Base-by-base conservation (phyloP, 148 eudicot genomes). In the Agrostemma githago region DNA sequence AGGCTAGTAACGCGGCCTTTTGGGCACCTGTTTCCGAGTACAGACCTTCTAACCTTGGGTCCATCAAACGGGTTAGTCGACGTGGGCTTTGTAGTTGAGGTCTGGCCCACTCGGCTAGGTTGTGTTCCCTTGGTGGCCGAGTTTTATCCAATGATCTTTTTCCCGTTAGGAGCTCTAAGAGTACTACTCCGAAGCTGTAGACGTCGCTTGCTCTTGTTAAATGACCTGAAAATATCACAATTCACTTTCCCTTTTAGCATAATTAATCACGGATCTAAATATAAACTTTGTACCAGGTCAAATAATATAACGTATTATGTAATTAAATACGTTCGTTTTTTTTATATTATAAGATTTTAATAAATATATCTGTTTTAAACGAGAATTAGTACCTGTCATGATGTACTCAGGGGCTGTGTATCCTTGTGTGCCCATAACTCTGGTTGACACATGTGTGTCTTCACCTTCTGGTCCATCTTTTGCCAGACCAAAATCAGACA, bases 161-260 rank as follows among this genome's bases (percentile, higher is more conserved):
- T 8, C 98, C 98, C 0, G 97, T 92, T 69, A 95, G 57, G 1
- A 95, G 90, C 82, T 95, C 98, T 9, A 95, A 43, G 0, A 95
- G 86, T 6, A 95, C 87, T 0, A 95, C 98, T 65, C 98, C 98
- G 5, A 87, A 95, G 76, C 98, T 92, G 75, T 95, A 95, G 4
- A 95, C 98, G 77, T 95, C 98, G 19, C 98, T 92, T 8, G 96
- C 93, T 7, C 92, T 81, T n/a, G 97, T 92, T 60, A 95, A 79
- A 69, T 95, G 97, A 70, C 98, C 98, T 90, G 82, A 19, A 34
- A 26, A 12, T 3, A 3, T 19, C 12, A 48, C 6, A 15, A 0
- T 43, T 43, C 6, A 43, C 8, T 43, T 43, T 43, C 2, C 46
- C 8, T 43, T 43, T 43, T 43, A 43, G 46, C 46, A 43, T 42